Conservation (phyloP, 495 filamentous ascomycete genomes). For the Penicillium steckii region DNA sequence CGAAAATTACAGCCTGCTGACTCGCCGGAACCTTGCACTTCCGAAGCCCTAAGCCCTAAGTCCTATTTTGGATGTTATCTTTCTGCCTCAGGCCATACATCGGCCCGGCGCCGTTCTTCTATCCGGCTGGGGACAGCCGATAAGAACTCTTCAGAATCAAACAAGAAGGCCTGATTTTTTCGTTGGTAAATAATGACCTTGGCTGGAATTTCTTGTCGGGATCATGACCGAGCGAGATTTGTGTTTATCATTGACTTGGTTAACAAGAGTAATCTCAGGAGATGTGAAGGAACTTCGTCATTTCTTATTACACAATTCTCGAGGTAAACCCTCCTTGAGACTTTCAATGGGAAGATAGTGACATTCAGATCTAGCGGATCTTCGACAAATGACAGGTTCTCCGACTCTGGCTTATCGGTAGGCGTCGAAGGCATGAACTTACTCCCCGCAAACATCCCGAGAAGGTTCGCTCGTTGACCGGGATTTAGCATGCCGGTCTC, state of each 20-base stretch:
- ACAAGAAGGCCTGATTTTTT: neutral
- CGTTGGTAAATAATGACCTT: neutral
- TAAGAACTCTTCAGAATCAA: neutral
- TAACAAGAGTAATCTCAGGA: slow-evolving; percentile 11
- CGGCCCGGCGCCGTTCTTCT: neutral
- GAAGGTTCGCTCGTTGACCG: slow-evolving; percentile 21
- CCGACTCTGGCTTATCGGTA: slow-evolving; percentile 11
- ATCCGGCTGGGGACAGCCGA: slow-evolving; percentile 3
- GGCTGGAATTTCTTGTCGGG: neutral
- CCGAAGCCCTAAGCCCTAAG: slow-evolving; percentile 24
- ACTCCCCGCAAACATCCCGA: slow-evolving; percentile 12
- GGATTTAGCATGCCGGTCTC: slow-evolving; percentile 17
- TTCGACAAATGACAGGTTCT: slow-evolving; percentile 6
- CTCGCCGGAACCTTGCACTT: neutral
- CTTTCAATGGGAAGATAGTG: slow-evolving; percentile 3
- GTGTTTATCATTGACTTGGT: neutral
- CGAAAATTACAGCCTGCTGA: neutral
- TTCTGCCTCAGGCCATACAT: neutral
- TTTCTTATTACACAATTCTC: slow-evolving; percentile 14
- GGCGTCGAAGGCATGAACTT: slow-evolving; percentile 3
- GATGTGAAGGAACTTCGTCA: neutral
- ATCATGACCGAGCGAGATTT: neutral
- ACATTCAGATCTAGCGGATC: neutral
- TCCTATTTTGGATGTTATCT: slow-evolving; percentile 1
- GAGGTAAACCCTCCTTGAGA: slow-evolving; percentile 5